Conservation (phyloP, 768 basidiomycete species). For the Lactarius akahatsu region DNA sequence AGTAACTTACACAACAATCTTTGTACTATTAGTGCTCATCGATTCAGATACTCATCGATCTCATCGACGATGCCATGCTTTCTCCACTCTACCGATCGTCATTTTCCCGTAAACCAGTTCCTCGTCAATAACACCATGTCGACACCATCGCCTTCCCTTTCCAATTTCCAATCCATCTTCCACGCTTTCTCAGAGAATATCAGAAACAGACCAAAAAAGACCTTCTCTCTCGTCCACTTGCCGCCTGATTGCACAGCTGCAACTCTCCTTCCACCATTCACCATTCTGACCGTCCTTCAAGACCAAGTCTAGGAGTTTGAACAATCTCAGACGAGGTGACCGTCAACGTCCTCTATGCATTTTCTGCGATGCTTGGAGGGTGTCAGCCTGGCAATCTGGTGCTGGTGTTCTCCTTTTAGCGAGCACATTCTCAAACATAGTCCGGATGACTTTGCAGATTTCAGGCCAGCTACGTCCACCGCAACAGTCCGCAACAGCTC, state of each 20-base stretch:
- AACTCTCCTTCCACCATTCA: not conserved
- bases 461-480: constrained; percentile 60
- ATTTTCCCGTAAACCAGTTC: no score
- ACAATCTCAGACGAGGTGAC: no score
- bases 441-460: constrained; percentile 79
- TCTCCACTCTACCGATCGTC: no score
- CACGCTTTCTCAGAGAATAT: not conserved
- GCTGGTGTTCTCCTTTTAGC: not conserved
- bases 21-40: no score
- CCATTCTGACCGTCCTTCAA: not conserved
- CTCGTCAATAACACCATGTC: no score
- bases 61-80: no score
- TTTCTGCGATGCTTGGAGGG: no score
- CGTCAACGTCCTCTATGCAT: no score
- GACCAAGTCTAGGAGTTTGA: not conserved
- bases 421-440: no score
- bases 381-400: not conserved
- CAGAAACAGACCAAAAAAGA: not conserved
- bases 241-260: not conserved
- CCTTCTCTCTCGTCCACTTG: not conserved
- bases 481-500: constrained; percentile 36
- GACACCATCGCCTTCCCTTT: not conserved
- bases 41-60: no score
- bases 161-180: not conserved
- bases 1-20: no score